These are phyloP conservation scores for Kwoniella sp. DNA, from an alignment of 768 basidiomycete genomes.

Conservation along the genomic window DNA sequence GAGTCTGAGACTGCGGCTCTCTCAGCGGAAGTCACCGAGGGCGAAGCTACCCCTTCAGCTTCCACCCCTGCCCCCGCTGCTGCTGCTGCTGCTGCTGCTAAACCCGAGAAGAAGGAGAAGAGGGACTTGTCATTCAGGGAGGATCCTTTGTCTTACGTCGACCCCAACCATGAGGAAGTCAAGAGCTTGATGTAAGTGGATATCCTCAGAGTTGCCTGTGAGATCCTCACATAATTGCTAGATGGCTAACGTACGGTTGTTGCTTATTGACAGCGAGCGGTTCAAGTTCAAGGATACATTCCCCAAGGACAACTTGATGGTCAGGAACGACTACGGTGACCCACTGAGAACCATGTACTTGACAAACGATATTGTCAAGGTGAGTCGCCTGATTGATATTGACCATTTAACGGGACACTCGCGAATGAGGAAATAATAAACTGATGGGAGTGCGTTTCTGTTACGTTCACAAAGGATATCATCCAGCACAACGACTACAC, in stretches of 20 bases:
- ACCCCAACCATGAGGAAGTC: slow-evolving; percentile 70
- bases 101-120: slow-evolving; percentile 42
- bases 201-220: no score
- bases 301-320: slow-evolving; percentile 75
- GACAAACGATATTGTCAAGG: slow-evolving; percentile 78
- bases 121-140: slow-evolving; percentile 69
- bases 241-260: neutral
- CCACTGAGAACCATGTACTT: slow-evolving; percentile 76
- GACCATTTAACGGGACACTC: no score
- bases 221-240: no score
- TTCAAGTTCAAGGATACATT: slow-evolving; percentile 72
- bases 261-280: slow-evolving; percentile 61
- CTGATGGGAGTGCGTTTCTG: neutral
- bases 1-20: slow-evolving; percentile 14
- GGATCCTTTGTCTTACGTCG: slow-evolving; percentile 83
- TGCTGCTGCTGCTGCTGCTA: slow-evolving; percentile 57
- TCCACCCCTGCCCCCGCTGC: slow-evolving; percentile 6
- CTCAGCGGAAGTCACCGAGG: slow-evolving; percentile 15
- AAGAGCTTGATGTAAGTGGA: slow-evolving; percentile 69
- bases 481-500: slow-evolving; percentile 78
- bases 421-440: no score
- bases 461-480: slow-evolving; percentile 58
- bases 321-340: slow-evolving; percentile 70
- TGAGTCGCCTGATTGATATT: slow-evolving; percentile 18
- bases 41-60: slow-evolving; percentile 15